Conservation (phyloP, 805 yeast genomes). For the Hanseniaspora taiwanica region DNA sequence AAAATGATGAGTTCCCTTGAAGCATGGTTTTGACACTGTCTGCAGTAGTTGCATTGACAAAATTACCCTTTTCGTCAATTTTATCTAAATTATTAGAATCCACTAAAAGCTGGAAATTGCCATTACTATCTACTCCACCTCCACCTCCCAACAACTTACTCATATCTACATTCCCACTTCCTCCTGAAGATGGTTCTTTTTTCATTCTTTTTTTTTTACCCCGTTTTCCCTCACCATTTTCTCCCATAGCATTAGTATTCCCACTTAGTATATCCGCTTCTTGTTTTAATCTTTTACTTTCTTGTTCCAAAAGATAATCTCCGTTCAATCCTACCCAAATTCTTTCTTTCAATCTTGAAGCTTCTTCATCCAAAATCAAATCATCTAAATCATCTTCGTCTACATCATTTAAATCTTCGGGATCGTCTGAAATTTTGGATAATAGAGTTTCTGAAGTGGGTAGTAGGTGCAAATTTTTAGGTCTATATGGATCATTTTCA, state of each 20-base stretch:
- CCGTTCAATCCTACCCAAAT: constrained; percentile 86
- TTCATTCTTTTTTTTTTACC: constrained; percentile 11
- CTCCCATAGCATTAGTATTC: constrained; percentile 45
- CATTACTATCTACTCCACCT: constrained; percentile 21
- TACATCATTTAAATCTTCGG: constrained; percentile 54
- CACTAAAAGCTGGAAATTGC: constrained; percentile 14
- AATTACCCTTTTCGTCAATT: constrained; percentile 25
- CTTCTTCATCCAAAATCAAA: constrained; percentile 53
- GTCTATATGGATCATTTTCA: constrained; percentile 32
- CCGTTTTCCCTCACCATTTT: constrained; percentile 12
- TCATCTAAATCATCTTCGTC: constrained; percentile 70
- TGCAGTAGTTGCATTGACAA: constrained; percentile 48
- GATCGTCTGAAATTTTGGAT: constrained; percentile 41
- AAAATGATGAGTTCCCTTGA: constrained; percentile 51
- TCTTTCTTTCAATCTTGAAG: constrained; percentile 58
- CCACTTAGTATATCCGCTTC: constrained; percentile 87
- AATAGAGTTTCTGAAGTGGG: constrained; percentile 49
- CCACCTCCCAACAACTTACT: constrained; percentile 8
- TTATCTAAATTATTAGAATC: constrained; percentile 1
- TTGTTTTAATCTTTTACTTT: constrained; percentile 63
- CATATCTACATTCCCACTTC: background rate
- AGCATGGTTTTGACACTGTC: constrained; percentile 71
- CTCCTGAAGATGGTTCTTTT: constrained; percentile 1
- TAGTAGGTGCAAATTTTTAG: constrained; percentile 39
- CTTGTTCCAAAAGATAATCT: constrained; percentile 76